phyloP scores from a whole-genome alignment of 768 basidiomycete genomes.

The Amanita polypyramis region DNA sequence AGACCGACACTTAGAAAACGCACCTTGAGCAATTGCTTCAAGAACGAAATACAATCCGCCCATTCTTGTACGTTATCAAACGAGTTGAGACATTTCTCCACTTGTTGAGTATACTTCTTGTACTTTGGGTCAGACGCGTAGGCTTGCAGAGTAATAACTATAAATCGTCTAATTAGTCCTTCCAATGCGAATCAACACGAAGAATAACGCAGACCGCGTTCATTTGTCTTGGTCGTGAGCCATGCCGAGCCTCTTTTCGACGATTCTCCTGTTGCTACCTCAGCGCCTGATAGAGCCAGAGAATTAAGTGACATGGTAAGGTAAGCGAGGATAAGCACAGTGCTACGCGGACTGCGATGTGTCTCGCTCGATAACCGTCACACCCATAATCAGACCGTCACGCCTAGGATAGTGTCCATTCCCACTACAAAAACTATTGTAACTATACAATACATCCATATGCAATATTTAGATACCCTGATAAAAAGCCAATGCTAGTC shows the following conservation, averaged over 20 bases:
- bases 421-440: neutral
- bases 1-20: slow-evolving; percentile 6
- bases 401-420: neutral
- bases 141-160: slow-evolving; percentile 40
- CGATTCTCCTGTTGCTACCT: slow-evolving; percentile 20
- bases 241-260: slow-evolving; percentile 28
- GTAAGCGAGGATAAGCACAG: neutral
- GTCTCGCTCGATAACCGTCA: neutral
- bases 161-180: neutral
- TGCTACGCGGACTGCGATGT: neutral
- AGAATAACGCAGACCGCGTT: slow-evolving; percentile 33
- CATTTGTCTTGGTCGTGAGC: slow-evolving; percentile 33
- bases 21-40: slow-evolving; percentile 90
- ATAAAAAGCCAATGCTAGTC: slow-evolving; percentile 1
- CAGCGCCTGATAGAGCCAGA: slow-evolving; percentile 20
- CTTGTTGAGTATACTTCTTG: slow-evolving; percentile 86
- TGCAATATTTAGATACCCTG: slow-evolving; percentile 5
- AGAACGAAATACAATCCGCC: slow-evolving; percentile 98
- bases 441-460: slow-evolving; percentile 4
- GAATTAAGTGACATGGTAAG: slow-evolving; percentile 17
- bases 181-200: neutral
- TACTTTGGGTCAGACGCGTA: slow-evolving; percentile 83
- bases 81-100: slow-evolving; percentile 85
- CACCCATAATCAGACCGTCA: neutral
- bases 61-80: slow-evolving; percentile 98